Conservation (phyloP, 108 stramenopile genomes). For the Discostella stelligeroides region DNA sequence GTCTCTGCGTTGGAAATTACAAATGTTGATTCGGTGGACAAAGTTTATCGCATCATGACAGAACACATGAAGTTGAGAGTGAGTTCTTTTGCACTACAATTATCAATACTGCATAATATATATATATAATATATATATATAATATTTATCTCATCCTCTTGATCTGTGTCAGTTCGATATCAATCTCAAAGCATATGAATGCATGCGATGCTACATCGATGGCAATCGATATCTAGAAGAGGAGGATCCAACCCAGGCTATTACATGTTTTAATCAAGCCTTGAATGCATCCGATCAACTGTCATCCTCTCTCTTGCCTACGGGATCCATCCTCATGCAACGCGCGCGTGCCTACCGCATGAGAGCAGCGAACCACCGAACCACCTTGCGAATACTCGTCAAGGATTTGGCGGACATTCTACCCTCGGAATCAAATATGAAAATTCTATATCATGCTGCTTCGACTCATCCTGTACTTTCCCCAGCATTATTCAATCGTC, state of each 20-base stretch:
- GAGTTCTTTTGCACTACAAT: constrained; percentile 16
- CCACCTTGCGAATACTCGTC: constrained; percentile 45
- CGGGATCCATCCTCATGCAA: constrained; percentile 63
- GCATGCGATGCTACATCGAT: constrained; percentile 73
- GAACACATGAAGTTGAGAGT: constrained; percentile 72
- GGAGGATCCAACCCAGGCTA: constrained; percentile 59
- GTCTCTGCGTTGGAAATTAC: constrained; percentile 54
- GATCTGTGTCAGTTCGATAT: constrained; percentile 25
- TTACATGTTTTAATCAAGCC: constrained; percentile 69
- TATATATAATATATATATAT: too few relatives aligned
- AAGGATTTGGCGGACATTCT: constrained; percentile 55
- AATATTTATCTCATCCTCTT: background rate
- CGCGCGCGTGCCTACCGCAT: constrained; percentile 68
- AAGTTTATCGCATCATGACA: constrained; percentile 78
- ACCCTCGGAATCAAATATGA: constrained; percentile 44
- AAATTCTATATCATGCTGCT: constrained; percentile 58
- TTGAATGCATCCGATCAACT: constrained; percentile 31
- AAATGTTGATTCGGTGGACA: constrained; percentile 84
- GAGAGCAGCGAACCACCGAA: constrained; percentile 62
- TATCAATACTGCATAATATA: too few relatives aligned
- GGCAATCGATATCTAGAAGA: constrained; percentile 71
- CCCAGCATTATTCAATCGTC: constrained; percentile 48
- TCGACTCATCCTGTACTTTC: constrained; percentile 40
- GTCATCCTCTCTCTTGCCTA: constrained; percentile 42
- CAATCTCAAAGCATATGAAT: constrained; percentile 63